Evolutionary conservation across 768 basidiomycete species (phyloP).

Genomic region (Mycena polygramma): DNA sequence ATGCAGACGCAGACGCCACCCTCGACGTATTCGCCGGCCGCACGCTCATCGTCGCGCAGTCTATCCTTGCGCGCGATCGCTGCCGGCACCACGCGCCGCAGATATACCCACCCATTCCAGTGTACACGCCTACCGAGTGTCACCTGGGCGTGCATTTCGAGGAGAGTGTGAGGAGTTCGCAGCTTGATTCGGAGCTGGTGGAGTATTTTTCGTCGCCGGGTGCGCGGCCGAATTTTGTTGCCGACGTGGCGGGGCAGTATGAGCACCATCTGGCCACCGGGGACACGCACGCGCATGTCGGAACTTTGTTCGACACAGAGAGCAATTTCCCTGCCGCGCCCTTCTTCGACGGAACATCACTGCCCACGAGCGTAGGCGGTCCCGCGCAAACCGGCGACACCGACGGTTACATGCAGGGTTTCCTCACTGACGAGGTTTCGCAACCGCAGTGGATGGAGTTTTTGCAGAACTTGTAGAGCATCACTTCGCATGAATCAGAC

Average conservation of each 20-base stretch:
- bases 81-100: too few relatives aligned
- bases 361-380: background rate
- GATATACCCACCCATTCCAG: too few relatives aligned
- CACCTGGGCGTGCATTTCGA: too few relatives aligned
- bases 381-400: background rate
- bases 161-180: too few relatives aligned
- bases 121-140: too few relatives aligned
- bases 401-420: background rate
- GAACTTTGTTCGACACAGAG: background rate
- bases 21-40: constrained; percentile 23
- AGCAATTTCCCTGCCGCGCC: background rate
- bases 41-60: constrained; percentile 22
- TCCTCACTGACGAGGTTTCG: background rate
- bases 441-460: background rate
- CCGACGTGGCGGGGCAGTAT: background rate
- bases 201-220: constrained; percentile 8
- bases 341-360: background rate
- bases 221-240: background rate
- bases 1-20: constrained; percentile 8
- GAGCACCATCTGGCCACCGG: background rate
- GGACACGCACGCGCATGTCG: background rate
- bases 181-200: background rate
- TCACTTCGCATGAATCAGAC: too few relatives aligned
- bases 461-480: constrained; percentile 3
- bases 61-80: constrained; percentile 1